A percentile compares a stretch with the other conserved stretches of the same genome.
These are phyloP conservation scores for Vitis cinerea DNA, from an alignment of 164 flowering plant genomes.

Conservation along the genomic window DNA sequence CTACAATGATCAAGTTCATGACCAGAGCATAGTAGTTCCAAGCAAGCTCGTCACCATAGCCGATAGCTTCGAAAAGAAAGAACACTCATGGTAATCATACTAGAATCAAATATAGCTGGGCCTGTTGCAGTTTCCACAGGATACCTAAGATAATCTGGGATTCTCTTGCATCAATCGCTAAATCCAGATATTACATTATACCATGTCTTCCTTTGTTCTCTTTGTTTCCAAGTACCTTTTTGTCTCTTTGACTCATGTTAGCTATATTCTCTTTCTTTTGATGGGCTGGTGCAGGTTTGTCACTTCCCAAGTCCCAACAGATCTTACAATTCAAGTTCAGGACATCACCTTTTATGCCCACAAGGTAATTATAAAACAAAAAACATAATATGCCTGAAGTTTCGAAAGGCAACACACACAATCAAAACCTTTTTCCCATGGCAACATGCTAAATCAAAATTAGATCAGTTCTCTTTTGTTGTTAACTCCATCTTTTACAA, in stretches of 20 bases:
- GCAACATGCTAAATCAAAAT: no score
- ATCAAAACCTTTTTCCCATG: not conserved
- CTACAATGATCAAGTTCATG: slow-evolving; percentile 15
- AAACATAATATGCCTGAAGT: not conserved
- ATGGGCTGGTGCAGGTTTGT: slow-evolving; percentile 55
- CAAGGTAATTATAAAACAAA: slow-evolving; percentile 53
- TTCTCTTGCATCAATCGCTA: not conserved
- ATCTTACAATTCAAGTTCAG: slow-evolving; percentile 58
- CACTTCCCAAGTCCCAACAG: slow-evolving; percentile 64
- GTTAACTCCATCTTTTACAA: no score
- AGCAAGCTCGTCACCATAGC: slow-evolving; percentile 18
- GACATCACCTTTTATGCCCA: slow-evolving; percentile 62
- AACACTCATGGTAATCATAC: slow-evolving; percentile 59
- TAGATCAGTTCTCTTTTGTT: no score
- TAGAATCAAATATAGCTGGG: not conserved
- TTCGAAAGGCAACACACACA: not conserved
- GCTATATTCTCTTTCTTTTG: not conserved
- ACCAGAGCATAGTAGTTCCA: slow-evolving; percentile 40
- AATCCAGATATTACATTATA: not conserved
- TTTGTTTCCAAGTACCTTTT: not conserved
- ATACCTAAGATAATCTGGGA: no score
- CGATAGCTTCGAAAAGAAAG: slow-evolving; percentile 49
- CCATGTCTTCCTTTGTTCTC: not conserved
- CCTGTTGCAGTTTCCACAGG: not conserved
- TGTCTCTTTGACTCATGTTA: not conserved